phyloP scores from a whole-genome alignment of 2,329 filamentous ascomycete species.

The Blumeria hordei region DNA sequence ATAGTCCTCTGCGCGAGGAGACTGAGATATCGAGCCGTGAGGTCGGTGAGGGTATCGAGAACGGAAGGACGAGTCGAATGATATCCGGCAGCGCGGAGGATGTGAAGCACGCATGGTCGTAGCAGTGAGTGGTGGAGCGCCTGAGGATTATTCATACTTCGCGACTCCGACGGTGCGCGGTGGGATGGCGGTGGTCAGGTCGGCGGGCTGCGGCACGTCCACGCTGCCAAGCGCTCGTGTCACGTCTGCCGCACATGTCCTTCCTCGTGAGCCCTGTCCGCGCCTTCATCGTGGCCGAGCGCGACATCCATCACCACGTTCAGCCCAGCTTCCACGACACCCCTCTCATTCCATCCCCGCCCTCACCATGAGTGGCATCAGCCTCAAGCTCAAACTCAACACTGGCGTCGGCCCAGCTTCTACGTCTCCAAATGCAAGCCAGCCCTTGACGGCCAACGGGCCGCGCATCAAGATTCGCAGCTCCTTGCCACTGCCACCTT shows the following conservation, averaged over 20 bases:
- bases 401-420: not conserved
- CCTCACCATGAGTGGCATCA: slow-evolving; percentile 10
- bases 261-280: too few relatives aligned
- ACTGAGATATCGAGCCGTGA: slow-evolving; percentile 59
- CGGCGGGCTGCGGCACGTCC: too few relatives aligned
- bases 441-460: not conserved
- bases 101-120: slow-evolving; percentile 69
- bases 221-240: too few relatives aligned
- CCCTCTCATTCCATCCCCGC: too few relatives aligned
- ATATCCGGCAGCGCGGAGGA: slow-evolving; percentile 77
- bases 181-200: not conserved
- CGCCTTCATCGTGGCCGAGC: too few relatives aligned
- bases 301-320: too few relatives aligned
- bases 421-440: slow-evolving; percentile 1
- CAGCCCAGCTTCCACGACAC: too few relatives aligned
- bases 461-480: slow-evolving; percentile 2
- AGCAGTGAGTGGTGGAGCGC: slow-evolving; percentile 52
- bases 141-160: slow-evolving; percentile 18
- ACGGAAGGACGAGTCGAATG: slow-evolving; percentile 60
- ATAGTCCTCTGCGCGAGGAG: slow-evolving; percentile 51
- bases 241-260: too few relatives aligned
- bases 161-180: slow-evolving; percentile 2
- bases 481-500: slow-evolving; percentile 10
- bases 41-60: slow-evolving; percentile 61
- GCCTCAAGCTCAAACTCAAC: slow-evolving; percentile 11